Evolutionary conservation across 2,329 filamentous ascomycete species (phyloP).

Genomic region (Pseudocercospora crystallina): DNA sequence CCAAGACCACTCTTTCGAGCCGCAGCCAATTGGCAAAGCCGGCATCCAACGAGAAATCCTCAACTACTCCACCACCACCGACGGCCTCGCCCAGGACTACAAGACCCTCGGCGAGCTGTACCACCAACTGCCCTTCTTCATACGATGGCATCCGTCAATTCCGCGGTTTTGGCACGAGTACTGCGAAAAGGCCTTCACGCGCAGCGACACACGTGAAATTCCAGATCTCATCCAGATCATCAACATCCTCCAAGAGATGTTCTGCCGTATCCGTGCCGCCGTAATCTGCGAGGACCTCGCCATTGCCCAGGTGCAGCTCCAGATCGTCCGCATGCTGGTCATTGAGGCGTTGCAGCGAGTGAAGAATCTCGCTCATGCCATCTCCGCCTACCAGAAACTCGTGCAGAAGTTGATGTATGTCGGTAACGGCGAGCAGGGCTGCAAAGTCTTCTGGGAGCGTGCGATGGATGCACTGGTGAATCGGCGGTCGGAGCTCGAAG

Average conservation of each 20-base stretch:
- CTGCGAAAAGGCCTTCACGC: conserved; percentile 8
- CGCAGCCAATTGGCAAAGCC: conserved; percentile 3
- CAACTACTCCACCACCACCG: conserved; percentile 2
- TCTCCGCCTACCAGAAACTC: neutral
- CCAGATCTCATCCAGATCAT: conserved; percentile 15
- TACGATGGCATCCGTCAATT: conserved; percentile 1
- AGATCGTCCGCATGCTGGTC: conserved; percentile 3
- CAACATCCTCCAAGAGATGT: conserved; percentile 8
- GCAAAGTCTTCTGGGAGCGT: neutral
- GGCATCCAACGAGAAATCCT: conserved; percentile 2
- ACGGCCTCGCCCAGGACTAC: conserved; percentile 7
- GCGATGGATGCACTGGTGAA: neutral
- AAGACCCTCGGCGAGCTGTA: conserved; percentile 11
- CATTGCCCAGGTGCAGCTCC: conserved; percentile 1
- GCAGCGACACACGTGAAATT: conserved; percentile 12
- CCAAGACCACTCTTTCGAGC: conserved; percentile 8
- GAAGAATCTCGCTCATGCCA: neutral
- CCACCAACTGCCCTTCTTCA: conserved; percentile 13
- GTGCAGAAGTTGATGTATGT: neutral
- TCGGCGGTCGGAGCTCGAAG: neutral
- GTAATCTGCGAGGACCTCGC: conserved; percentile 9
- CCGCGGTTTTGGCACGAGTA: conserved; percentile 5
- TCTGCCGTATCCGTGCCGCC: conserved; percentile 11
- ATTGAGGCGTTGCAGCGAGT: conserved; percentile 1
- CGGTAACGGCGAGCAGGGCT: neutral